Base-by-base conservation (phyloP, 1,284 basidiomycete species). In the Austroboletus niveus region DNA sequence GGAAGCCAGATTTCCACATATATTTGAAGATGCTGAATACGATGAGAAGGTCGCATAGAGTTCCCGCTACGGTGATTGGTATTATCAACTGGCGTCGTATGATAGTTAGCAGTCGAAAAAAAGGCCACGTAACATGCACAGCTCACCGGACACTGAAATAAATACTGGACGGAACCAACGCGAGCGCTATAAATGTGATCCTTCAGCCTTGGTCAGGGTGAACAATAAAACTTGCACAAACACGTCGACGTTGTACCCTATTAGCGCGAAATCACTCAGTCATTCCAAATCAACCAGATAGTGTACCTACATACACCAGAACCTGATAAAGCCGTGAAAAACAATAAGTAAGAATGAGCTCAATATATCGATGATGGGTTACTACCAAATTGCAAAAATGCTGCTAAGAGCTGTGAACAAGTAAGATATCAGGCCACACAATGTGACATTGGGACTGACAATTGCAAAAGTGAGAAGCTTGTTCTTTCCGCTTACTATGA, bases 401-500 rank as follows among this genome's bases (percentile, higher is more conserved):
- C 40, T 14, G 24, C 24, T 27, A 27, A 5, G 11, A 41, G 24
- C 40, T 41, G 14, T 27, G n/a, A 11, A 41, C 24, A 14, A 27
- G 40, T 41, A 20, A 27, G 24, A 41, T 27, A 7, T 15, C 3
- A 24, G 24, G 40, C 14, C 22, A 8, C 22, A 8, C 12, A 27
- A 8, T 27, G 40, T 12, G 12, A 15, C 4, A 41, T 15, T 14
- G 6, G 12, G 22, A 41, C 40, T 53, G 32, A 58, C 57, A 1
- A 58, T 32, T 30, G 44, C 34, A 22, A 52, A 22, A 12, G 51
- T 51, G 15, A 58, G 27, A n/a, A 12, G 6, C 27, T 43, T 59
- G 35, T 59, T 56, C 34, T 48, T 42, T 15, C 45, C 53, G 42
- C 57, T 59, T 17, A 59, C 57, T 59, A 42, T 34, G 6, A 8